A percentile compares a stretch with the other conserved stretches of the same genome.
These are phyloP conservation scores for Didymella glomerata DNA, from an alignment of 2,329 filamentous ascomycete species.

Conservation along the genomic window DNA sequence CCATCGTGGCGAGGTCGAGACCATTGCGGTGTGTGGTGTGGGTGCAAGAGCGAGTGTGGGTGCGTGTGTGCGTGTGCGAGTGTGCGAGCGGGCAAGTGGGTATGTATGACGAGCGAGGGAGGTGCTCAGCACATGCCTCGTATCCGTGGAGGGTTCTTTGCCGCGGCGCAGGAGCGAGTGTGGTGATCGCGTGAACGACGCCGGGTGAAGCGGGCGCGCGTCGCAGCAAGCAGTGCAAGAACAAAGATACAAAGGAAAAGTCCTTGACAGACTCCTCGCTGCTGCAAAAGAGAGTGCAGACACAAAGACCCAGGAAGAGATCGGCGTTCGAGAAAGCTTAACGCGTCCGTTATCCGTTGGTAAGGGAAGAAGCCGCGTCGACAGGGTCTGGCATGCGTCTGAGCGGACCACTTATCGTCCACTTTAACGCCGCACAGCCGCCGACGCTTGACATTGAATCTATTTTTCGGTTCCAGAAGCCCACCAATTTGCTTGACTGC, in stretches of 20 bases:
- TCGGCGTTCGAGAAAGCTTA: conserved; percentile 23
- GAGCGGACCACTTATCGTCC: conserved; percentile 20
- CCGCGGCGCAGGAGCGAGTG: conserved; percentile 1
- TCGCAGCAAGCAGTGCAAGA: conserved; percentile 5
- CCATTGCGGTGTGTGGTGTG: conserved; percentile 31
- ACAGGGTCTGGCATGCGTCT: conserved; percentile 21
- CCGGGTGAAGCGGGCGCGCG: conserved; percentile 2
- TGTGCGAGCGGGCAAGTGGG: conserved; percentile 7
- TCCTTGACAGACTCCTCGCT: neutral
- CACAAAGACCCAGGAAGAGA: conserved; percentile 4
- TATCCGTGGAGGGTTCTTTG: conserved; percentile 1
- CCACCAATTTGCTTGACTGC: conserved; percentile 12
- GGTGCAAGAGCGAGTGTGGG: conserved; percentile 17
- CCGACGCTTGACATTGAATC: conserved; percentile 13
- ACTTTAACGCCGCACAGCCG: conserved; percentile 23
- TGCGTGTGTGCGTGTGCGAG: neutral
- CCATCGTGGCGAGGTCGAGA: conserved; percentile 22
- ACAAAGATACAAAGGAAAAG: conserved; percentile 9
- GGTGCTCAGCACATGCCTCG: conserved; percentile 24
- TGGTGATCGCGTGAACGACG: neutral
- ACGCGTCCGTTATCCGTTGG: conserved; percentile 21
- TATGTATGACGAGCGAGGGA: conserved; percentile 28
- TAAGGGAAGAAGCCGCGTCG: conserved; percentile 13
- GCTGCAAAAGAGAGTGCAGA: conserved; percentile 13
- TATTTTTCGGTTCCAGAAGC: conserved; percentile 18